A percentile compares a stretch with the other conserved stretches of the same genome.
Conservation (phyloP, 1,284 basidiomycete genomes). For the Ustilago cynodontis region DNA sequence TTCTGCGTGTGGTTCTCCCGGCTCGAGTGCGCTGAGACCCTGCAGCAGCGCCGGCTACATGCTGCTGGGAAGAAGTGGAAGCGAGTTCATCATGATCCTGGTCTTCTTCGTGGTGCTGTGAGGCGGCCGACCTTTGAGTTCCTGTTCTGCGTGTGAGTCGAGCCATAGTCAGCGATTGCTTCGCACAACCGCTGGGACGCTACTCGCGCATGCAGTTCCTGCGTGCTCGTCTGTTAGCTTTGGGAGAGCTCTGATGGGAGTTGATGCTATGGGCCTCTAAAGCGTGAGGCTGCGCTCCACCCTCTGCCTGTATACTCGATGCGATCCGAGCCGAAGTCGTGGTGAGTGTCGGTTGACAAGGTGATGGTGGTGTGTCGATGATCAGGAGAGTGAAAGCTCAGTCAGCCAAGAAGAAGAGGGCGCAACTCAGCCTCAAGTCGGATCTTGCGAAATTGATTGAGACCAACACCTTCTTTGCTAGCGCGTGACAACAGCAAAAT, state of each 20-base stretch:
- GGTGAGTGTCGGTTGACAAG: not conserved
- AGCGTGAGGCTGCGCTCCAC: not conserved
- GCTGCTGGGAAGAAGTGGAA: conserved; percentile 15
- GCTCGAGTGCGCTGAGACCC: not conserved
- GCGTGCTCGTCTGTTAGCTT: not conserved
- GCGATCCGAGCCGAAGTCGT: not conserved
- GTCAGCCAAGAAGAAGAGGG: conserved; percentile 10
- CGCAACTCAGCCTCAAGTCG: not conserved
- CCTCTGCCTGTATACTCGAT: conserved; percentile 3
- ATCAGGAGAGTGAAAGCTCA: conserved; percentile 13
- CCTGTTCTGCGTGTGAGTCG: conserved; percentile 39
- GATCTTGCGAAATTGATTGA: conserved; percentile 22
- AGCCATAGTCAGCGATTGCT: conserved; percentile 13
- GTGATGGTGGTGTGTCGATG: not conserved
- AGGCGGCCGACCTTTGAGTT: conserved; percentile 22
- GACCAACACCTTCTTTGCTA: conserved; percentile 15
- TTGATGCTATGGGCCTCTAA: not conserved
- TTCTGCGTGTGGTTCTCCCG: not conserved
- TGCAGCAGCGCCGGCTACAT: not conserved
- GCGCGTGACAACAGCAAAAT: not conserved
- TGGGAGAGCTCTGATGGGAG: not conserved
- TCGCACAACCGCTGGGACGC: no score
- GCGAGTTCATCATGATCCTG: conserved; percentile 18
- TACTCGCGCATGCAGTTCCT: no score
- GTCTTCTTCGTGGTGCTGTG: conserved; percentile 15